These are phyloP conservation scores for Cymbopogon flexuosus DNA, from an alignment of 202 grass and related monocot species.

Conservation along the genomic window DNA sequence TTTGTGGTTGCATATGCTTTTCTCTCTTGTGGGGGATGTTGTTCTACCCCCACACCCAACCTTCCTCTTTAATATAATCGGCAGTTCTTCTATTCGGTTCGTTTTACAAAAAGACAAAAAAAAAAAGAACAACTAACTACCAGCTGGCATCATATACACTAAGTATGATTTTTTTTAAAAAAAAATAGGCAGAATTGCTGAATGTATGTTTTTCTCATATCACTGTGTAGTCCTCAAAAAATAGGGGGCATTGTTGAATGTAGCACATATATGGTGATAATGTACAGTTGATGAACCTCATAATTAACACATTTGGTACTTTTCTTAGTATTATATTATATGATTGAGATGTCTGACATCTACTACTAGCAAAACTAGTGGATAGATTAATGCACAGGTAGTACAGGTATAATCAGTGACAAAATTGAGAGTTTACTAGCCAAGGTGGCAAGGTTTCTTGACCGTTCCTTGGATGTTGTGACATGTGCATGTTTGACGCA, in stretches of 20 bases:
- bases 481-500: slow-evolving; percentile 21
- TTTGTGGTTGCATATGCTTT: background rate
- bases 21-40: background rate
- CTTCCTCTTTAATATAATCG: background rate
- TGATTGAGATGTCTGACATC: background rate
- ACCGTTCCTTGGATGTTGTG: background rate
- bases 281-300: too few species aligned
- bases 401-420: background rate
- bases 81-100: background rate
- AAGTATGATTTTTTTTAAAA: too few species aligned
- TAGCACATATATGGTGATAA: too few species aligned
- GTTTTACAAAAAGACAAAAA: background rate
- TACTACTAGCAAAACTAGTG: background rate
- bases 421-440: background rate
- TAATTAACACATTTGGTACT: background rate
- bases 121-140: background rate
- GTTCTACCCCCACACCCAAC: too few species aligned
- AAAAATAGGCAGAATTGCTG: too few species aligned
- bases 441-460: background rate
- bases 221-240: too few species aligned
- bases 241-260: too few species aligned
- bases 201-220: too few species aligned
- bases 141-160: background rate
- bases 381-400: background rate
- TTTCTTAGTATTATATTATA: background rate